phyloP scores from a whole-genome alignment of 2,329 filamentous ascomycete genomes.

The Orbilia brochopaga region DNA sequence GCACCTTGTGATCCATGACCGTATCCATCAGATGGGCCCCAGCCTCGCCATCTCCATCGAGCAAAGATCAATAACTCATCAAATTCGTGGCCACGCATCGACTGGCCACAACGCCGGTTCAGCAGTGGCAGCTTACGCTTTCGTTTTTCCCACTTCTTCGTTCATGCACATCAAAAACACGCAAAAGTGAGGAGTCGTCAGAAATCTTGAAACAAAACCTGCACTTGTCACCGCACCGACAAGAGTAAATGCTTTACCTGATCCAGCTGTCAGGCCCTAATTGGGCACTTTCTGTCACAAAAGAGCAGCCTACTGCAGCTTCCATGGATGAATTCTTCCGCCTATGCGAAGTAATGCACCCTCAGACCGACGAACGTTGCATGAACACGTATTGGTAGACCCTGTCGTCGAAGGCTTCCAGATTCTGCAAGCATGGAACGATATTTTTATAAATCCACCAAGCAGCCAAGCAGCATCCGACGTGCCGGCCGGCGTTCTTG shows the following conservation, averaged over 20 bases:
- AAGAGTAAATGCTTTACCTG: constrained; percentile 30
- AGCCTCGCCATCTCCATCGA: constrained; percentile 4
- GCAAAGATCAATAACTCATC: background rate
- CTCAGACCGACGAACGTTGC: constrained; percentile 41
- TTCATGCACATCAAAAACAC: constrained; percentile 37
- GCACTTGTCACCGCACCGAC: constrained; percentile 20
- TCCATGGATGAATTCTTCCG: constrained; percentile 38
- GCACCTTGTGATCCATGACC: constrained; percentile 51
- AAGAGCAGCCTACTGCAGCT: background rate
- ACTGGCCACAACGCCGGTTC: constrained; percentile 2
- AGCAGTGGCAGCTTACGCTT: background rate
- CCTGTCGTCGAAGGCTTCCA: constrained; percentile 28
- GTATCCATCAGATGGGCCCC: constrained; percentile 39
- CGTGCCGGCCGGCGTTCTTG: constrained; percentile 13
- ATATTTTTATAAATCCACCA: background rate
- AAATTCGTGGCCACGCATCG: background rate
- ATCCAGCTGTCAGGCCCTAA: constrained; percentile 51
- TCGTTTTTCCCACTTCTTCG: background rate
- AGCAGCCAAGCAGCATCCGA: constrained; percentile 4
- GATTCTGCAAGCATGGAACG: constrained; percentile 11
- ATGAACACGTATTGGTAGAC: constrained; percentile 46
- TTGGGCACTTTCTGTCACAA: constrained; percentile 35
- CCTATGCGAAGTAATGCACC: constrained; percentile 12
- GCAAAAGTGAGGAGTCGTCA: constrained; percentile 12
- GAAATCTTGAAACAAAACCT: constrained; percentile 41